These are phyloP conservation scores for Saxophila tyrrhenica DNA, from an alignment of 495 filamentous ascomycete species.

Conservation along the genomic window DNA sequence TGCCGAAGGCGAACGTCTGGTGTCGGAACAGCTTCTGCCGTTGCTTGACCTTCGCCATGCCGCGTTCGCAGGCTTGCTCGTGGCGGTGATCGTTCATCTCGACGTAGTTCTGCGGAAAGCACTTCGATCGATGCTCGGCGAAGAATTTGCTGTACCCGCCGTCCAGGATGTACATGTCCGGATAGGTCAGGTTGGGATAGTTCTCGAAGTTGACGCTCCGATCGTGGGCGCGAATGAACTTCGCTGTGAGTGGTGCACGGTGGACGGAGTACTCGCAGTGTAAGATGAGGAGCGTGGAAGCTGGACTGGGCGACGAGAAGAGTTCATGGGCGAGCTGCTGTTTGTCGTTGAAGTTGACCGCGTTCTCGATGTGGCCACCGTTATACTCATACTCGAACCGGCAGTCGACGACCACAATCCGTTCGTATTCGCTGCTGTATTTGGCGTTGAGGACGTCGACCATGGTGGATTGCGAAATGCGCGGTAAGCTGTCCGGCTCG, in stretches of 20 bases:
- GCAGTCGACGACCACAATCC: slow-evolving; percentile 82
- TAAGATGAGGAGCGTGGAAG: slow-evolving; percentile 71
- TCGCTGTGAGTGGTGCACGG: slow-evolving; percentile 80
- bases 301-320: slow-evolving; percentile 48
- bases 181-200: slow-evolving; percentile 83
- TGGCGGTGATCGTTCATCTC: slow-evolving; percentile 89
- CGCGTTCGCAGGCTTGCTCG: slow-evolving; percentile 80
- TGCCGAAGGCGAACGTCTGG: slow-evolving; percentile 85
- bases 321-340: slow-evolving; percentile 68
- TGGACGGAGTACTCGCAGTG: slow-evolving; percentile 99
- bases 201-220: slow-evolving; percentile 65
- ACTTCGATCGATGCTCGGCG: slow-evolving; percentile 58
- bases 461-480: slow-evolving; percentile 70
- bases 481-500: slow-evolving; percentile 70
- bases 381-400: slow-evolving; percentile 98
- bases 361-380: slow-evolving; percentile 86
- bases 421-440: slow-evolving; percentile 59
- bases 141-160: slow-evolving; percentile 96
- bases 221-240: slow-evolving; percentile 77
- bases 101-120: slow-evolving; percentile 88
- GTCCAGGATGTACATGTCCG: slow-evolving; percentile 92
- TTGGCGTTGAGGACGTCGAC: slow-evolving; percentile 78
- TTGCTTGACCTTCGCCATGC: slow-evolving; percentile 68
- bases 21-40: slow-evolving; percentile 75
- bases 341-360: slow-evolving; percentile 93